Conservation (phyloP, 2,329 filamentous ascomycete genomes). For the Tothia fuscella region DNA sequence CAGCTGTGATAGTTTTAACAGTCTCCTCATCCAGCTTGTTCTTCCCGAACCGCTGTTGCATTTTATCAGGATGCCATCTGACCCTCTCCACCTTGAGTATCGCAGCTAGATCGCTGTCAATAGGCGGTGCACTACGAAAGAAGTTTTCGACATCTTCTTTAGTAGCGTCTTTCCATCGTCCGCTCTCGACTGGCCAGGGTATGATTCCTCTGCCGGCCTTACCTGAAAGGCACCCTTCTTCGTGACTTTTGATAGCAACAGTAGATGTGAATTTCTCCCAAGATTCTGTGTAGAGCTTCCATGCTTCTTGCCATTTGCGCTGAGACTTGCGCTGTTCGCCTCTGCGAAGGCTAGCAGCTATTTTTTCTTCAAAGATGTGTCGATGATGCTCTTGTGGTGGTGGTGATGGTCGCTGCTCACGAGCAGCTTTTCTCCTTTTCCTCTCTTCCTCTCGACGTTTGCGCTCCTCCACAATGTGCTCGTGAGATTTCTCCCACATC, state of each 20-base stretch:
- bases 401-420: constrained; percentile 25
- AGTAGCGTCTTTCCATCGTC: constrained; percentile 43
- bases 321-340: constrained; percentile 51
- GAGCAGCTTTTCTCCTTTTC: constrained; percentile 25
- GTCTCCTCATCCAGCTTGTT: constrained; percentile 55
- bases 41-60: constrained; percentile 75
- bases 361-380: constrained; percentile 43
- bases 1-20: constrained; percentile 70
- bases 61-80: constrained; percentile 95
- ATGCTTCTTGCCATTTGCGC: constrained; percentile 46
- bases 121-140: constrained; percentile 44
- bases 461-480: constrained; percentile 68
- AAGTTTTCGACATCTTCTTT: constrained; percentile 56
- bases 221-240: constrained; percentile 12
- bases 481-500: constrained; percentile 95
- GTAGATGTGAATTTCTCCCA: constrained; percentile 46
- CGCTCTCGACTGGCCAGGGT: constrained; percentile 63
- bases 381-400: constrained; percentile 33
- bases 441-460: constrained; percentile 46
- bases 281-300: constrained; percentile 49
- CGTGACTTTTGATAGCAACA: constrained; percentile 10
- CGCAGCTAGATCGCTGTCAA: constrained; percentile 28
- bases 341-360: constrained; percentile 56
- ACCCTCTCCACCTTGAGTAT: constrained; percentile 74
- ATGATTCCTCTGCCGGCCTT: constrained; percentile 29